Base-by-base conservation (phyloP, 257 asterid genomes). In the Ilex aquifolium region DNA sequence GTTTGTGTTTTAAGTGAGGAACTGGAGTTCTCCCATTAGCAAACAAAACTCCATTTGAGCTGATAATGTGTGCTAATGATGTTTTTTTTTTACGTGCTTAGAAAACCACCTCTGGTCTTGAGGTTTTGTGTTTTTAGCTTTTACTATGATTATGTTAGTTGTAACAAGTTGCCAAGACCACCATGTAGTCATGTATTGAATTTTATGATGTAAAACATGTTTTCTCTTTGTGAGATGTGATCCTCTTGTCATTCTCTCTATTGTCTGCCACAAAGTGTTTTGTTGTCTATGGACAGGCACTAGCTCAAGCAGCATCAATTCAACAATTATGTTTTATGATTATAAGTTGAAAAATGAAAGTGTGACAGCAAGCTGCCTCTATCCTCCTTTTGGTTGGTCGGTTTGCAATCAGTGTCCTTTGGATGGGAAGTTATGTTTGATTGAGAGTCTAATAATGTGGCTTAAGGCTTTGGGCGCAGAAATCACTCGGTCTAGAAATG, bases 11-110 rank as follows among this genome's bases (percentile, higher is more conserved):
- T 44, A 29, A 75, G 80, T 65, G 83, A 82, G 84, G 27, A 78
- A 73, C 44, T 36, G n/a, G 62, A 76, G 78, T 78, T 81, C 84
- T 81, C 80, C 82, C 72, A 63, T 65, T 65, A 55, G 81, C 74
- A 49, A 32, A 68, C 52, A 63, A 56, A 49, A 57, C 31, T 48
- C 66, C 68, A 74, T 42, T 44, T 53, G 57, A 53, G 11, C 30
- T 53, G 5, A 7, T 53, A 53, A 7, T 7, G 2, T 1, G 0
- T 10, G n/a, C 10, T 11, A 4, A 10, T 46, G 69, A 49, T 60
- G 52, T 10, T 11, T 58, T 60, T 39, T 48, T 44, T 67, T 55
- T 63, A 9, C 36, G 60, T 53, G 64, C 21, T 16, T 16, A 14
- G 30, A 64, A 67, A 69, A 72, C 74, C 64, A 44, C 57, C 56